These are phyloP conservation scores for Saitoella complicata DNA, from an alignment of 805 yeast species.

Conservation along the genomic window DNA sequence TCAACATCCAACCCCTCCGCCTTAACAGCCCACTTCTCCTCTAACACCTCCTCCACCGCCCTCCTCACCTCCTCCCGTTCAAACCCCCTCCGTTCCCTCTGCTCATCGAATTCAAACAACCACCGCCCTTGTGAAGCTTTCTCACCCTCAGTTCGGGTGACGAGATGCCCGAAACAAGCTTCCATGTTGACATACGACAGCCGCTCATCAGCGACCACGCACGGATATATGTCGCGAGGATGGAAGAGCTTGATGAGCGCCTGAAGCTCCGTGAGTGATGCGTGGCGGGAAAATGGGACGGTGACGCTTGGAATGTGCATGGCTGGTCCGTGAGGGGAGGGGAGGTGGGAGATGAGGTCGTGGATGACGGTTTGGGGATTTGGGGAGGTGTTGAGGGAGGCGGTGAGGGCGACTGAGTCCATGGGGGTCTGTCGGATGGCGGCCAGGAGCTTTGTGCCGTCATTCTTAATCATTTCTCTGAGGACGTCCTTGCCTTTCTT, in stretches of 20 bases:
- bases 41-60: too few relatives aligned
- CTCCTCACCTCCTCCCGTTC: too few relatives aligned
- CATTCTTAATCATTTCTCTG: slow-evolving; percentile 16
- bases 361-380: too few relatives aligned
- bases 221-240: slow-evolving; percentile 31
- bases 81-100: too few relatives aligned
- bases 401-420: background rate
- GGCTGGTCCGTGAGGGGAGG: slow-evolving; percentile 17
- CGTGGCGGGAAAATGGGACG: slow-evolving; percentile 31
- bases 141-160: too few relatives aligned
- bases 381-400: background rate
- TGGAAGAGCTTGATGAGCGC: slow-evolving; percentile 23
- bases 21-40: too few relatives aligned
- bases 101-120: too few relatives aligned
- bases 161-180: too few relatives aligned
- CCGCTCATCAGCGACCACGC: slow-evolving; percentile 17
- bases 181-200: too few relatives aligned
- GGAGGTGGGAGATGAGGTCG: slow-evolving; percentile 17
- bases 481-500: slow-evolving; percentile 3
- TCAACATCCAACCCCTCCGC: too few relatives aligned
- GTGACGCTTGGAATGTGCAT: slow-evolving; percentile 25
- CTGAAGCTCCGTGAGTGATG: slow-evolving; percentile 28
- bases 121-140: too few relatives aligned
- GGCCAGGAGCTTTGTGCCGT: background rate
- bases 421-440: background rate